Evolutionary conservation across 1,284 basidiomycete genomes (phyloP), one percentile per base, ranked within the genome.

Genomic region (Farysia itapuensis): DNA sequence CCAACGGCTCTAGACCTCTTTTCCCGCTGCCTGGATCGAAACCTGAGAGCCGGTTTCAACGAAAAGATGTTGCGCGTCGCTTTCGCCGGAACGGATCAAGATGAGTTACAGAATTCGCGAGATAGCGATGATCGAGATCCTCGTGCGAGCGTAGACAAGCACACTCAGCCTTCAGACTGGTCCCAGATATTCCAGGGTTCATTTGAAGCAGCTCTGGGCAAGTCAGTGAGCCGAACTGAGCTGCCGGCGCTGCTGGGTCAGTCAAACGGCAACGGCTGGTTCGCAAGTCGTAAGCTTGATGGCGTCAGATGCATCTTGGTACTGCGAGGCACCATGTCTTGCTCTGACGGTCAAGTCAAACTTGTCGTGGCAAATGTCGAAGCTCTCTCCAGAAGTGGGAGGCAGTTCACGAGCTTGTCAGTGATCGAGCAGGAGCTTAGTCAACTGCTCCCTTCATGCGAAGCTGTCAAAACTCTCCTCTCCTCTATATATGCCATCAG

Each of bases 11-110:
- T 60, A 23, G 63, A 68, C 14, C 40, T 65, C 18, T 66, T 70
- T 24, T 61, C 47, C 29, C 52, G 68, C 7, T 68, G 65, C 35
- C 37, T 70, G 9, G 68, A 70, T 18, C 61, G 68, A 24, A 67
- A 68, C 22, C 52, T 70, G 25, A 52, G 64, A 35, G 50, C 48
- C 4, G 68, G 68, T 4, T 45, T 70, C n/a, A 39, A 50, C 4
- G 47, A 51, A 15, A 35, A 39, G n/a, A 56, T 58, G 2, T 22
- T 67, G 26, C 39, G 45, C 23, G 43, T 44, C 28, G 47, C 61
- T 4, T 49, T 65, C 33, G 25, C 9, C 5, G 24, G 24, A 12
- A 44, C 33, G 23, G 25, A 14, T 14, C 45, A 24, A n/a, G 24
- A 13, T 2, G 11, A 29, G 11, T 2, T 21, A 14, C 22, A 24